A percentile compares a stretch with the other conserved stretches of the same genome.
Conservation (phyloP, 768 basidiomycete genomes). For the Glaciozyma antarctica region DNA sequence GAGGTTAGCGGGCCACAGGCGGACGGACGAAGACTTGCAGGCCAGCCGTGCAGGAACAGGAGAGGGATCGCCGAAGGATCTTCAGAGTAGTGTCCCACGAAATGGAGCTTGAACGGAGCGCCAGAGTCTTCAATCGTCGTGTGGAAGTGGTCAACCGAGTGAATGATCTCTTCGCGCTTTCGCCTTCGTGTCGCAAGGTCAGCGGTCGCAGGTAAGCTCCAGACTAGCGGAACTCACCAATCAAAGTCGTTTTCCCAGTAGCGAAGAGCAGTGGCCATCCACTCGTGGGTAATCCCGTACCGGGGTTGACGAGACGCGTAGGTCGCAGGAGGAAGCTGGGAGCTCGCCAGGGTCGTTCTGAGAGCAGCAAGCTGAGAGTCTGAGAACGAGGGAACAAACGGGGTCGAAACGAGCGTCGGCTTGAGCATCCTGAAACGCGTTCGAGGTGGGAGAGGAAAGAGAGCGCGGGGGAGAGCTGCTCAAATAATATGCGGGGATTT, state of each 20-base stretch:
- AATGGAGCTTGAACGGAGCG: conserved; percentile 27
- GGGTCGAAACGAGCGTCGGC: conserved; percentile 4
- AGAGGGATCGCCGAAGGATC: conserved; percentile 35
- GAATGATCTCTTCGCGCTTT: conserved; percentile 21
- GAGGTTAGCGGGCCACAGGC: no score
- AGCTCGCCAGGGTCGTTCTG: background rate
- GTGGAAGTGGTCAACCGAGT: conserved; percentile 29
- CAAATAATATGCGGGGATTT: no score
- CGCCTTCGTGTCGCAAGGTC: conserved; percentile 10
- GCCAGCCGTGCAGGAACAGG: conserved; percentile 36
- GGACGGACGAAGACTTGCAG: background rate
- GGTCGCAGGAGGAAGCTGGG: conserved; percentile 17
- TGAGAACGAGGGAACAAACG: conserved; percentile 17
- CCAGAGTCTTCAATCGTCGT: conserved; percentile 15
- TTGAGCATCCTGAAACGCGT: no score
- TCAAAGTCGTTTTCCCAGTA: conserved; percentile 28
- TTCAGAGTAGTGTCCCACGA: conserved; percentile 32
- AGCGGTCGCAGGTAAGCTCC: no score
- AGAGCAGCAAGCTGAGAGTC: conserved; percentile 9
- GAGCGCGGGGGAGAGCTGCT: no score
- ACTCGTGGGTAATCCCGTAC: conserved; percentile 23
- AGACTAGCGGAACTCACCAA: conserved; percentile 5
- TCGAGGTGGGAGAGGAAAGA: no score
- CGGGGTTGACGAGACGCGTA: conserved; percentile 14
- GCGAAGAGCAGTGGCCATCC: conserved; percentile 17